Conservation (phyloP, 75 land plant genomes). For the Sequoia sempervirens region DNA sequence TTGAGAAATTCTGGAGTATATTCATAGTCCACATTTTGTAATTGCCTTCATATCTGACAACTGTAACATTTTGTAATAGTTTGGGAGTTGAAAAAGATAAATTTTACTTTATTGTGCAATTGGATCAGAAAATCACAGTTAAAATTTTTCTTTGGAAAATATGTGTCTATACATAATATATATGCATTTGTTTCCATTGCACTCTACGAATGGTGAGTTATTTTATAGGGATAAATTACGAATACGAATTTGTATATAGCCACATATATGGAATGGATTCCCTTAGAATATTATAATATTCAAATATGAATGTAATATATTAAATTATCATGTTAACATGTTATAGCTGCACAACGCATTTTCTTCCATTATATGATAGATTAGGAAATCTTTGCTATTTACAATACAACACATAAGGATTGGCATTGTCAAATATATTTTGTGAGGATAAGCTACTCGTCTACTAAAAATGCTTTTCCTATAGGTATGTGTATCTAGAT, state of each 20-base stretch:
- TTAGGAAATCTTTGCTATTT: not conserved
- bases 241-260: too few species aligned
- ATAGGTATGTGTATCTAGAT: not conserved
- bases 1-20: not conserved
- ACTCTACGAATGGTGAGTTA: too few species aligned
- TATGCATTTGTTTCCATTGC: too few species aligned
- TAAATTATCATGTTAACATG: not conserved
- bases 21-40: not conserved
- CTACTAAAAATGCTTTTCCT: not conserved
- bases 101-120: too few species aligned
- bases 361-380: not conserved
- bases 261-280: not conserved
- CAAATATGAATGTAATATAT: not conserved
- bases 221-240: too few species aligned
- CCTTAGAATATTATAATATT: not conserved
- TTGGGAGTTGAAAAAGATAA: not conserved
- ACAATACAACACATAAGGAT: not conserved
- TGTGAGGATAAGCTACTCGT: not conserved
- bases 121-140: too few species aligned
- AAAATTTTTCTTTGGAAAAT: too few species aligned
- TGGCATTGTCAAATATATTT: not conserved
- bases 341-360: not conserved
- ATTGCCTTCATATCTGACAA: not conserved
- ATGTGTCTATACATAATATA: too few species aligned
- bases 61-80: not conserved